Evolutionary conservation across 2,329 filamentous ascomycete species (phyloP), one percentile per base, ranked within the genome.

Genomic region (Lachnellula hyalina): DNA sequence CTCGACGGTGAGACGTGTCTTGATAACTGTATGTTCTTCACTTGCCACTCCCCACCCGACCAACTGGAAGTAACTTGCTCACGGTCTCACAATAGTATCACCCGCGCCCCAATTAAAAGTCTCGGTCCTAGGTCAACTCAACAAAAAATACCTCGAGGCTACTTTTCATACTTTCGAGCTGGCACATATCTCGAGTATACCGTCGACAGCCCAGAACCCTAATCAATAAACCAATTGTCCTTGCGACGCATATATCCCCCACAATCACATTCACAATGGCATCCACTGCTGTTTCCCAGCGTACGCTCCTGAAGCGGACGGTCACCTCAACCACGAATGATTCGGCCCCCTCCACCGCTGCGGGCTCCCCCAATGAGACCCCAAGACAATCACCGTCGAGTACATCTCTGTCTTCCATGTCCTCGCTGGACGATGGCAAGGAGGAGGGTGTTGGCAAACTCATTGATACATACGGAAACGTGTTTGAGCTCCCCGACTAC

Each of bases 401-500:
- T 40, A 96, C 93, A 3, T 97, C 94, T 3, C 82, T 97, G 59
- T 96, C 93, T 11, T 97, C 94, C 25, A 79, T 97, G 71, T 92
- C 89, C 11, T 80, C 84, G 53, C 77, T 82, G 45, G 82, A 79
- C 53, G 77, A 79, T 63, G 68, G 70, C 34, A 69, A 76, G 55
- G 63, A 65, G 38, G 53, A 64, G 52, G 66, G 63, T 63, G 85
- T 81, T 64, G 83, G 82, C 66, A 83, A 85, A 71, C 82, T 99
- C 64, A 68, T 94, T 61, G 92, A 99, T 76, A 93, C 90, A 12
- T 94, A 96, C 72, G 94, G 94, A 74, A 96, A 97, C 74, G 82
- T 91, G 68, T 99, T 99, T 78, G 80, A 90, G 73, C 81, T 96
- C 54, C 94, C 94, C 64, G 87, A 97, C 75, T 99, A 88, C 79